These are phyloP conservation scores for Lepiota brunneoincarnata DNA, from an alignment of 768 basidiomycete species.

Conservation along the genomic window DNA sequence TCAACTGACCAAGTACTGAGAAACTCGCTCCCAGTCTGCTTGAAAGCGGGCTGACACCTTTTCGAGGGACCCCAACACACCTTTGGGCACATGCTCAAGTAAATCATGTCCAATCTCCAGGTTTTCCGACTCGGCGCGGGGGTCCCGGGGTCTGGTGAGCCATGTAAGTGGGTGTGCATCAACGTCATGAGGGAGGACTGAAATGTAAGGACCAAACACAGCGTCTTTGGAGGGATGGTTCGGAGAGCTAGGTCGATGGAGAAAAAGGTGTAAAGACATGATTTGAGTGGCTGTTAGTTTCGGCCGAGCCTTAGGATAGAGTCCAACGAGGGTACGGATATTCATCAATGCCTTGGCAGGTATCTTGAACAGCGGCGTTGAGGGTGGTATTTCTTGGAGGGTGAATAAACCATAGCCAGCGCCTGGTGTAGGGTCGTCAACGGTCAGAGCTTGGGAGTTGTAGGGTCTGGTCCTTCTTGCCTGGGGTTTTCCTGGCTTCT, in stretches of 20 bases:
- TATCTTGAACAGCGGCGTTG: constrained; percentile 60
- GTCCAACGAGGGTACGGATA: constrained; percentile 55
- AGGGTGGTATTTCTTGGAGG: constrained; percentile 37
- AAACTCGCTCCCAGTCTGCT: constrained; percentile 56
- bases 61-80: constrained; percentile 37
- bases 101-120: constrained; percentile 21
- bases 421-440: constrained; percentile 34
- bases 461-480: constrained; percentile 26
- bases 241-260: constrained; percentile 52
- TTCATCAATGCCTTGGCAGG: constrained; percentile 76
- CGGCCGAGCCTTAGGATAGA: constrained; percentile 45
- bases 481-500: constrained; percentile 47
- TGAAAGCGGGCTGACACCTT: constrained; percentile 46
- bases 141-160: constrained; percentile 35
- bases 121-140: neutral
- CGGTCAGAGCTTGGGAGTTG: neutral
- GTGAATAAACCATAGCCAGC: constrained; percentile 74
- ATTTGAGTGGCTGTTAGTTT: constrained; percentile 66
- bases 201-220: constrained; percentile 74
- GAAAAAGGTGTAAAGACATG: constrained; percentile 75
- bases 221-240: constrained; percentile 44
- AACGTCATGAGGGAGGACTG: constrained; percentile 72
- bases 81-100: constrained; percentile 47
- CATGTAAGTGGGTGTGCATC: constrained; percentile 81
- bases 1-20: constrained; percentile 49